Base-by-base conservation (phyloP, 345 rosid genomes). In the Cardiospermum halicacabum region DNA sequence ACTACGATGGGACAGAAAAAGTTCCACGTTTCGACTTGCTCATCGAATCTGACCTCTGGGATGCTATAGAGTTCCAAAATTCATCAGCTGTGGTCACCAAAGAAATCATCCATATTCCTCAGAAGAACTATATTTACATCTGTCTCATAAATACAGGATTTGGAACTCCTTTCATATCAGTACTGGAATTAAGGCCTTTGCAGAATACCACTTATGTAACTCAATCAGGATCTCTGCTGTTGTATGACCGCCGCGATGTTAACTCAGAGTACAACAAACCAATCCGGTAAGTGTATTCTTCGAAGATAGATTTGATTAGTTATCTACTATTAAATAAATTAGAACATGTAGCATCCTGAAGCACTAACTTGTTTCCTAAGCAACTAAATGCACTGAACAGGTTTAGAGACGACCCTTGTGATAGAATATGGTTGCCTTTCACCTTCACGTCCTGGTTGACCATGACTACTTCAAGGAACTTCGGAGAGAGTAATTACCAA, bases 111-210 rank as follows among this genome's bases (percentile, higher is more conserved):
- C 67, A 82, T 70, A 61, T 67, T 6, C 77, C 74, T 2, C 16
- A 48, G 3, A 70, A 72, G 25, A 73, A 79, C 9, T 53, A 65
- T 51, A 21, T 82, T 16, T 53, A 76, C 22, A 66, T 85, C 9
- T 85, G 96, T 69, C 66, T 84, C 8, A 83, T 82, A 11, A 78
- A 82, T 27, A 82, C 60, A 11, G 69, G 57, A 0, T 53, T 3
- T 4, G 85, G 84, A 13, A 58, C 74, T 5, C 88, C 89, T 2
- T 85, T 85, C 56, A 60, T 85, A 55, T 81, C 91, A 34, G 68
- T 64, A 0, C 58, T 85, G 24, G 89, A 88, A 19, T 47, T 80
- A 1, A 75, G 90, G 80, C 72, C 53, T 48, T n/a, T 80, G 65
- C 69, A 31, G 3, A 73, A 11, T 45, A 58, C 45, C 1, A 67